These are phyloP conservation scores for Fraxinus xanthoxyloides DNA, from an alignment of 305 asterid species.

Conservation along the genomic window DNA sequence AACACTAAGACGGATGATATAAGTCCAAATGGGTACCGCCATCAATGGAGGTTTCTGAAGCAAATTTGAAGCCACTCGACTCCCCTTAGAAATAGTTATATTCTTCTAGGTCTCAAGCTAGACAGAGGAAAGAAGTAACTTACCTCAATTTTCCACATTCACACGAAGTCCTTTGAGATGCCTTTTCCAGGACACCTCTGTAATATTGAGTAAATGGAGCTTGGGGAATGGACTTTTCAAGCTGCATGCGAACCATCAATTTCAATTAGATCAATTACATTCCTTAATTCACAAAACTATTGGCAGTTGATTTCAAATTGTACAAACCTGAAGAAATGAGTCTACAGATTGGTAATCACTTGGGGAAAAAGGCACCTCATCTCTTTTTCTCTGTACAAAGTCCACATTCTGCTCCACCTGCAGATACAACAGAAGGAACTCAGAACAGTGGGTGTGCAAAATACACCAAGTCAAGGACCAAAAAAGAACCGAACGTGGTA, in stretches of 20 bases:
- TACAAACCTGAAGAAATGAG: conserved; percentile 75
- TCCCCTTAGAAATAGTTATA: not conserved
- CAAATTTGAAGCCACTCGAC: not conserved
- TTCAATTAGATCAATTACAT: conserved; percentile 16
- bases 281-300: not conserved
- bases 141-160: conserved; percentile 50
- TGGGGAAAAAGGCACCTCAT: conserved; percentile 82
- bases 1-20: not conserved
- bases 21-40: not conserved
- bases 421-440: conserved; percentile 25
- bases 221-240: conserved; percentile 60
- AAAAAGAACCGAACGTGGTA: not conserved
- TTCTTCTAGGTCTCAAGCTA: not conserved
- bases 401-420: conserved; percentile 86
- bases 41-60: not conserved
- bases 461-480: not conserved
- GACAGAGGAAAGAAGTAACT: not conserved
- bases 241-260: conserved; percentile 42
- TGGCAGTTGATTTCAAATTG: conserved; percentile 15
- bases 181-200: conserved; percentile 69
- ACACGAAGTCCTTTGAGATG: conserved; percentile 49
- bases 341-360: conserved; percentile 75
- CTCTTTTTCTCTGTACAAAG: conserved; percentile 83
- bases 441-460: conserved; percentile 6
- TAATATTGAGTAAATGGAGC: conserved; percentile 75